Base-by-base conservation (phyloP, 768 basidiomycete genomes). In the Tylopilus intermedius region DNA sequence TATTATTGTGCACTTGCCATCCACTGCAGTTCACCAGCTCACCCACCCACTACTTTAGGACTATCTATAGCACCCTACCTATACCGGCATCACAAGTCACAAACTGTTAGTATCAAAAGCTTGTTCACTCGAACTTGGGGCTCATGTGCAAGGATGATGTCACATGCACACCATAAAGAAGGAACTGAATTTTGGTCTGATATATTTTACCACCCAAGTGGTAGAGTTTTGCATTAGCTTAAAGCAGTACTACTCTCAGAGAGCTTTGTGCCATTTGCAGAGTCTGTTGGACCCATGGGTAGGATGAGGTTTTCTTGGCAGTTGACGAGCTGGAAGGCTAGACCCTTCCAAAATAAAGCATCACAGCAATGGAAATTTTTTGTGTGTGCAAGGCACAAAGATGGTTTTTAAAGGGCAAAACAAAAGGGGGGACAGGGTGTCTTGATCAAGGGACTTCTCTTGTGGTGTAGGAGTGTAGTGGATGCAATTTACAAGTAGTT, bases 401-500 rank as follows among this genome's bases (percentile, higher is more conserved):
- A 24, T 24, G 24, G 2, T 24, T 24, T 24, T 24, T 24, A 24
- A 48, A 11, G 29, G 22, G 42, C 45, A 56, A 56, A 58, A 50
- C n/a, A 57, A 58, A 55, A 55, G 41, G 46, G 57, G 47, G 55
- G 21, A 15, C 35, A 15, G 9, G 32, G 38, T 10, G 32, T 29
- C 37, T 35, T 26, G 49, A 47, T 46, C 33, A 15, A 46, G 50
- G 51, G 45, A 39, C 54, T 61, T 61, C 64, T 56, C 47, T 56
- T 43, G 48, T 63, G 56, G 62, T 45, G 54, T 45, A 24, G 24
- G 24, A 24, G 24, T 4, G 24, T 24, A 24, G 58, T 64, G 61
- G 64, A 57, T 45, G 57, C 64, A 66, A 65, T 62, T 57, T 51
- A 35, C 22, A 61, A 51, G 2, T 53, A 51, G 51, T 32, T 55